Conservation (phyloP, 768 basidiomycete species). For the Kwoniella pini region DNA sequence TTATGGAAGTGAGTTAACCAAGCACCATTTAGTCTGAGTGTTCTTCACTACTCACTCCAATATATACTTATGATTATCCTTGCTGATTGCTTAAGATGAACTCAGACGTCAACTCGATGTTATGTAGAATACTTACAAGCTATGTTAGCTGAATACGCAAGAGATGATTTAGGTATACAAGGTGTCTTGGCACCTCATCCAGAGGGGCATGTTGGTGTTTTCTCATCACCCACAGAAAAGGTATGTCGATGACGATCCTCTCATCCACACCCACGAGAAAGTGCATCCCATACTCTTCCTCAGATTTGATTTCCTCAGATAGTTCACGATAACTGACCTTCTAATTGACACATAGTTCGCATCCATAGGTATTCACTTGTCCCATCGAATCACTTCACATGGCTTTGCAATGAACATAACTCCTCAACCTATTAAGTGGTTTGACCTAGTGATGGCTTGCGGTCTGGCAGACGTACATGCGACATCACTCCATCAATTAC, state of each 20-base stretch:
- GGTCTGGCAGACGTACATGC: constrained; percentile 82
- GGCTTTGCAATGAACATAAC: constrained; percentile 94
- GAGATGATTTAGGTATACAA: constrained; percentile 56
- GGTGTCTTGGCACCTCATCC: constrained; percentile 59
- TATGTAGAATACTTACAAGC: constrained; percentile 84
- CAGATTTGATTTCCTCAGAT: not conserved
- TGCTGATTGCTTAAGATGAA: too few relatives aligned
- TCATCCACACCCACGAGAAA: too few relatives aligned
- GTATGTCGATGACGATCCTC: too few relatives aligned
- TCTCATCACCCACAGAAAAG: constrained; percentile 76
- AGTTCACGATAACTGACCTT: too few relatives aligned
- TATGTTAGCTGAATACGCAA: constrained; percentile 66
- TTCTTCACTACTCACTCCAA: too few relatives aligned
- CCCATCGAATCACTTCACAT: constrained; percentile 90
- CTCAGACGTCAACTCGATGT: constrained; percentile 51
- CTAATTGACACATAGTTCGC: constrained; percentile 59
- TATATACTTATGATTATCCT: not conserved
- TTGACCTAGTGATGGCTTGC: constrained; percentile 84
- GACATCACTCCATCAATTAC: constrained; percentile 57
- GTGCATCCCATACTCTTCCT: too few relatives aligned
- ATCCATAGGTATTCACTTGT: constrained; percentile 94
- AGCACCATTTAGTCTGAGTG: too few relatives aligned
- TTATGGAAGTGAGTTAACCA: constrained; percentile 63
- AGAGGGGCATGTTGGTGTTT: constrained; percentile 82
- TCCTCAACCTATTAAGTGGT: constrained; percentile 77